Evolutionary conservation across 768 basidiomycete genomes (phyloP).

Genomic region (Multifurca ochricompacta): DNA sequence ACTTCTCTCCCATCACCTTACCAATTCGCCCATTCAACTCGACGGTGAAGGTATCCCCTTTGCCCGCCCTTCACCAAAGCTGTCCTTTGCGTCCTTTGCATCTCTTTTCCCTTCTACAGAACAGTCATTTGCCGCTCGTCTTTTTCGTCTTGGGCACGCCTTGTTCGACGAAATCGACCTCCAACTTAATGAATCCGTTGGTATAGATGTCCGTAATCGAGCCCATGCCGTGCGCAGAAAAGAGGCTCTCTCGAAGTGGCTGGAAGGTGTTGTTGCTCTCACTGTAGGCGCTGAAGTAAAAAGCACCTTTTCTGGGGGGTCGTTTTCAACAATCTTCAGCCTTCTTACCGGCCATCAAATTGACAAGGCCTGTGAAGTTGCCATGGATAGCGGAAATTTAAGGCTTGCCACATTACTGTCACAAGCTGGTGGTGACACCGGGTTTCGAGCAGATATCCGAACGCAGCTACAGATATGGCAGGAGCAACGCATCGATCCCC

Average conservation of each 20-base stretch:
- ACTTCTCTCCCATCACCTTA: conserved; percentile 70
- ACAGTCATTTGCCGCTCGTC: conserved; percentile 59
- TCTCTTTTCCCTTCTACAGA: conserved; percentile 66
- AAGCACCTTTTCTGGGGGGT: conserved; percentile 35
- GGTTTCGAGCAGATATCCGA: conserved; percentile 63
- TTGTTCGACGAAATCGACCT: conserved; percentile 83
- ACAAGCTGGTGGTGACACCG: conserved; percentile 73
- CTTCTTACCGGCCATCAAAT: conserved; percentile 84
- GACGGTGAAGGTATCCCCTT: conserved; percentile 68
- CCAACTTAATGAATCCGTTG: conserved; percentile 43
- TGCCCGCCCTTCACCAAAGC: conserved; percentile 50
- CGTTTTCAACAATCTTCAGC: conserved; percentile 56
- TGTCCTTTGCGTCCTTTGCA: conserved; percentile 75
- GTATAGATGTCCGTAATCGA: conserved; percentile 55
- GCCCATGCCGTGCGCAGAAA: conserved; percentile 62
- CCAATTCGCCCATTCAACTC: conserved; percentile 57
- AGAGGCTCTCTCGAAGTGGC: conserved; percentile 75
- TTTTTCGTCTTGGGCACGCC: conserved; percentile 85
- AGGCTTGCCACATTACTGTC: conserved; percentile 86
- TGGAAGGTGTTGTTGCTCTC: conserved; percentile 63
- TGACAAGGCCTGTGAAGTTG: conserved; percentile 69
- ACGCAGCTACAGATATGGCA: conserved; percentile 81
- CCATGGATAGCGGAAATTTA: conserved; percentile 67
- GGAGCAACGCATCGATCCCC: conserved; percentile 61
- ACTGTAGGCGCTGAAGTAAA: conserved; percentile 66